Evolutionary conservation across 495 filamentous ascomycete genomes (phyloP), one percentile per base, ranked within the genome.

Genomic region (Neurospora sp.): DNA sequence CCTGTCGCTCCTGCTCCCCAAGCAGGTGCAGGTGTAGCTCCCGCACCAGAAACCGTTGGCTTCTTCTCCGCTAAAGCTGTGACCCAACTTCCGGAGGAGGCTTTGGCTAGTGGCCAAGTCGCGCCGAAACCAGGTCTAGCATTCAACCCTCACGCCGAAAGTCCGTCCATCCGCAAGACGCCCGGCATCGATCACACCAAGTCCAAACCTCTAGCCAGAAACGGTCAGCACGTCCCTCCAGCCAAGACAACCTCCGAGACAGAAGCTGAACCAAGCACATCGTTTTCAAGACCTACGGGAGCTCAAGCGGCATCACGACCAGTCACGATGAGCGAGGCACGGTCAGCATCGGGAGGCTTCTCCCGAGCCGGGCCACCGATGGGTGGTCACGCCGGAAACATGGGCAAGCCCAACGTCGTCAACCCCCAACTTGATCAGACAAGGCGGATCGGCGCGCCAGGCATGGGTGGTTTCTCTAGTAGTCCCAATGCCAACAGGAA

Each of bases 141-240:
- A 69, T 98, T 97, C 81, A 92, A 98, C 78, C 93, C 93, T 4
- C 88, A 91, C 72, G 86, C 89, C 5, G 93, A 97, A 75, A 94
- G 92, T 74, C 93, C 94, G 0, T 94, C 93, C 0, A 95, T 97
- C 73, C 90, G 92, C 39, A 94, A 95, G 77, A 97, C 94, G 4
- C 90, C 92, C 0, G 94, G 94, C n/a, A 86, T 98, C 69, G 93
- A 97, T 75, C 92, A 96, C 76, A 89, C 83, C 36, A 91, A 89
- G 71, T 92, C 89, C 37, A 88, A 89, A 42, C 91, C 92, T 0
- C 84, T 96, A 0, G 84, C 83, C 4, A 87, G 82, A 69, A 81
- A 79, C 24, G 79, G 82, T 4, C 76, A 87, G 70, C 83, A 84
- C 37, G 82, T 84, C 0, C 75, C 83, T 0, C 80, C 82, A 10